A percentile compares a stretch with the other conserved stretches of the same genome.
phyloP scores from a whole-genome alignment of 2,329 filamentous ascomycete species.

The Verticillium dahliae region DNA sequence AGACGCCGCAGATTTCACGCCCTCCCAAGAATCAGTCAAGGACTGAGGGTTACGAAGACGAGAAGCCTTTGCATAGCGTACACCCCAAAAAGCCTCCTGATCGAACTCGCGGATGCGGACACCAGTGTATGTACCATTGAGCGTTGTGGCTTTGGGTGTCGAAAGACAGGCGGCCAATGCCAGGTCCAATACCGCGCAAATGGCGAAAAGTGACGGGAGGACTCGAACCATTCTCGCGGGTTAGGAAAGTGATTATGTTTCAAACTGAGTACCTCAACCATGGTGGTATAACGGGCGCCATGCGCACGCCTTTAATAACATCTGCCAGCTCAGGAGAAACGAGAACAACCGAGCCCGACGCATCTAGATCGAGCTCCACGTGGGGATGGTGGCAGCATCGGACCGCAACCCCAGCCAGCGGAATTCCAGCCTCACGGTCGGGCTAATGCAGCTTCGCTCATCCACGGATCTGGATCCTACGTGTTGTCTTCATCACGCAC shows the following conservation, averaged over 20 bases:
- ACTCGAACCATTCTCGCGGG: neutral
- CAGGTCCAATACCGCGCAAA: neutral
- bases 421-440: neutral
- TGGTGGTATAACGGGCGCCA: neutral
- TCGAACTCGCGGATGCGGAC: constrained; percentile 25
- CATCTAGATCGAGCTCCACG: neutral
- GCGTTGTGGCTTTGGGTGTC: neutral
- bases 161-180: neutral
- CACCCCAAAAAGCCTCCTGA: constrained; percentile 39
- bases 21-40: constrained; percentile 37
- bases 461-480: neutral
- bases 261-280: neutral
- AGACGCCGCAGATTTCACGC: constrained; percentile 29
- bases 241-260: no score
- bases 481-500: neutral
- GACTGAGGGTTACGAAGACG: constrained; percentile 44
- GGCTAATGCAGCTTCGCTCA: neutral
- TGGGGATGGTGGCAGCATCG: neutral
- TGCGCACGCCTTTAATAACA: neutral
- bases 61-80: constrained; percentile 40
- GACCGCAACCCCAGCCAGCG: neutral
- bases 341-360: neutral
- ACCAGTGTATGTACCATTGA: constrained; percentile 33
- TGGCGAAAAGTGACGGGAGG: neutral
- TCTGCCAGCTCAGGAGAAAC: neutral